Evolutionary conservation across 2,329 filamentous ascomycete species (phyloP).

Genomic region (Chaetothyriales sp.): DNA sequence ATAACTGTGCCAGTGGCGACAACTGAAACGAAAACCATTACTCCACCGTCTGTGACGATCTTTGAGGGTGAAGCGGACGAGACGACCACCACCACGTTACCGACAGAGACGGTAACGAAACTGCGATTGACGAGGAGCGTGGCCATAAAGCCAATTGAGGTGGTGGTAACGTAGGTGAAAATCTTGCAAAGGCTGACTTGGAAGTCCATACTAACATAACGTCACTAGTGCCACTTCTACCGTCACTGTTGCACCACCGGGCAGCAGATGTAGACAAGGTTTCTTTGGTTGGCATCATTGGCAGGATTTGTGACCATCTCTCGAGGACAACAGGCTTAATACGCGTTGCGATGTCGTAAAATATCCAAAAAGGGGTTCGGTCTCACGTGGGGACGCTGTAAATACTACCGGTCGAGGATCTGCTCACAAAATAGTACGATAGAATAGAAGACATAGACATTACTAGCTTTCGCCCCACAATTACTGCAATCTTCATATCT

Average conservation of each 20-base stretch:
- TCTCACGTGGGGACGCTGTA: neutral
- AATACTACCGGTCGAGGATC: neutral
- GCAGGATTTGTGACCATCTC: neutral
- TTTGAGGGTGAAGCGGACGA: slow-evolving; percentile 9
- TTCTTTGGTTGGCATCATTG: neutral
- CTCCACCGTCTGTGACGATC: slow-evolving; percentile 12
- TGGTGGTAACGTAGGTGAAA: neutral
- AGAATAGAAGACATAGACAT: too few relatives aligned
- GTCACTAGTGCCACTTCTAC: neutral
- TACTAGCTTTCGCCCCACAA: too few relatives aligned
- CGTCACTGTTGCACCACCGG: neutral
- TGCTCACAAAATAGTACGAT: too few relatives aligned
- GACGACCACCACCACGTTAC: slow-evolving; percentile 11
- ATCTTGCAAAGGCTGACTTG: neutral
- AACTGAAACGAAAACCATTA: slow-evolving; percentile 4
- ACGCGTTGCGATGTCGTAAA: neutral
- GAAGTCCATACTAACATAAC: neutral
- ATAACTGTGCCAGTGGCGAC: slow-evolving; percentile 5
- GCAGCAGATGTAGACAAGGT: neutral
- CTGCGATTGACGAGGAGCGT: neutral
- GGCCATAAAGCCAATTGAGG: neutral
- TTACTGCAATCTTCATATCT: too few relatives aligned
- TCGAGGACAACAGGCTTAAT: neutral
- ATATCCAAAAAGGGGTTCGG: neutral
- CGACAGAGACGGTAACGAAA: slow-evolving; percentile 5